A percentile compares a stretch with the other conserved stretches of the same genome.
phyloP scores from a whole-genome alignment of 192 early-diverging fungal species.

The Coemansia sp. region DNA sequence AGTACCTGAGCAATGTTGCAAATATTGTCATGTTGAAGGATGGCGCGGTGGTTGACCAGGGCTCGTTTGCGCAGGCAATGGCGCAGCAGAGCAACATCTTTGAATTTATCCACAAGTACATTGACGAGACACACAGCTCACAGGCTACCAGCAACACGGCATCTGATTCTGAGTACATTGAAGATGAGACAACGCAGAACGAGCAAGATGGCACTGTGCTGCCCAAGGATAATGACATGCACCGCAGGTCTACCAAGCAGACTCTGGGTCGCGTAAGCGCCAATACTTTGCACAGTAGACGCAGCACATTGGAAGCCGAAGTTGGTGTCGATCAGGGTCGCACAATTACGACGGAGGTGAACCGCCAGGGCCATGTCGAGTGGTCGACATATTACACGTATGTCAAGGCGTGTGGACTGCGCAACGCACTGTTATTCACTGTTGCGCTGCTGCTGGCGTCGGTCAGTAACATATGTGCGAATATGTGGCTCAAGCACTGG shows the following conservation, averaged over 20 bases:
- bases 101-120: constrained; percentile 2
- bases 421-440: not conserved
- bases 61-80: not conserved
- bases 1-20: constrained; percentile 52
- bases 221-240: not conserved
- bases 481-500: constrained; percentile 12
- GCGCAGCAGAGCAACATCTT: not conserved
- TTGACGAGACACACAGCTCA: not conserved
- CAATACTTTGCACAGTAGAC: not conserved
- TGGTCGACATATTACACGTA: not conserved
- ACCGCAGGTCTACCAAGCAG: not conserved
- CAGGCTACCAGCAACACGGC: no score
- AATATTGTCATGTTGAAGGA: constrained; percentile 45
- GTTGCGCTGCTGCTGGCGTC: not conserved
- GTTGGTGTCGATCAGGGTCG: not conserved
- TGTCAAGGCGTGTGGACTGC: not conserved
- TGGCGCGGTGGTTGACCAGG: constrained; percentile 6
- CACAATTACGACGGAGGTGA: not conserved
- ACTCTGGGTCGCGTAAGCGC: not conserved
- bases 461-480: not conserved
- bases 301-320: not conserved
- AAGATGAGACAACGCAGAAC: no score
- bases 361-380: not conserved
- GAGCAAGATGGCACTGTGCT: no score
- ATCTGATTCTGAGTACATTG: not conserved